A percentile compares a stretch with the other conserved stretches of the same genome.
These are phyloP conservation scores for Solanum sejunctum DNA, from an alignment of 257 asterid genomes.

Conservation along the genomic window DNA sequence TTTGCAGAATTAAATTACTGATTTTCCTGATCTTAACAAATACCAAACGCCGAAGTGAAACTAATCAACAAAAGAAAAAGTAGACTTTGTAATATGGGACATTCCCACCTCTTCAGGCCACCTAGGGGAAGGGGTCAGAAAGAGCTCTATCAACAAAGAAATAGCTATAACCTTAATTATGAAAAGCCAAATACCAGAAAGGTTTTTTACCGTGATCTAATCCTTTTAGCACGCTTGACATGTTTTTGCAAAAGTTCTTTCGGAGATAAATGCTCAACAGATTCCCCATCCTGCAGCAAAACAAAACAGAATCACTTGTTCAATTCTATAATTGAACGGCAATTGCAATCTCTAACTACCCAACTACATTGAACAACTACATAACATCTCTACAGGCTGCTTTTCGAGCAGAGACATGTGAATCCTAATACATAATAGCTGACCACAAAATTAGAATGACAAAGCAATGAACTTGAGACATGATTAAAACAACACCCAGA, in stretches of 20 bases:
- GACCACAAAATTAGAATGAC: neutral
- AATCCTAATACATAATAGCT: neutral
- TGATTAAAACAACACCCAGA: neutral
- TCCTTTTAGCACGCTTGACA: conserved; percentile 79
- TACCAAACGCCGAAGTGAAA: neutral
- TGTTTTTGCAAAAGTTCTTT: conserved; percentile 68
- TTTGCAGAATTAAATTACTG: neutral
- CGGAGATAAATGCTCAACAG: conserved; percentile 47
- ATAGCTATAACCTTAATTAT: neutral
- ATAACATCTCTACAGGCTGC: neutral
- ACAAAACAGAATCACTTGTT: neutral
- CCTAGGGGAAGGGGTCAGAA: neutral
- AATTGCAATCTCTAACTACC: neutral
- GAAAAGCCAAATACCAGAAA: neutral
- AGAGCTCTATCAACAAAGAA: neutral
- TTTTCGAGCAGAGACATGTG: neutral
- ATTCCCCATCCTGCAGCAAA: conserved; percentile 47
- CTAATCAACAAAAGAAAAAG: neutral
- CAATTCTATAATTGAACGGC: neutral
- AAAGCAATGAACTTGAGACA: neutral
- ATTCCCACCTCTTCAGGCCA: neutral
- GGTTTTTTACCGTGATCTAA: conserved; percentile 58
- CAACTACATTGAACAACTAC: neutral
- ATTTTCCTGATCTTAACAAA: neutral
- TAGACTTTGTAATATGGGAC: neutral